Percentiles rank a stretch among this genome's conserved stretches.
phyloP scores from a whole-genome alignment of 371 early-diverging fungal genomes.

The Smittium mucronatum region DNA sequence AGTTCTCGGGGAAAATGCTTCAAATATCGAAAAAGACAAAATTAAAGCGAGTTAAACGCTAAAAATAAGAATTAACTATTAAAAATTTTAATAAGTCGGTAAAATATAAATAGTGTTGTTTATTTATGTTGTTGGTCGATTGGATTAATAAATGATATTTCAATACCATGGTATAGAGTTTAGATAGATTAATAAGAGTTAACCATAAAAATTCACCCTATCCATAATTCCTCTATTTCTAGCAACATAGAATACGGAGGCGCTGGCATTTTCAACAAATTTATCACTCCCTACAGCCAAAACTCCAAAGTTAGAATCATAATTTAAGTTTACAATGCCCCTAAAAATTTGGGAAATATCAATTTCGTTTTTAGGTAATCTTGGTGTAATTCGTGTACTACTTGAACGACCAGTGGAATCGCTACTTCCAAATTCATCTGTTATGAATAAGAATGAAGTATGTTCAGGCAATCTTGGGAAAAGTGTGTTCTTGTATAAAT shows the following conservation, averaged over 20 bases:
- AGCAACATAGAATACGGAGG: background rate
- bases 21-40: too few species aligned
- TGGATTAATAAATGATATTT: too few species aligned
- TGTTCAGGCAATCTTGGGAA: background rate
- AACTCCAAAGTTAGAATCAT: background rate
- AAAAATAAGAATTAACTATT: too few species aligned
- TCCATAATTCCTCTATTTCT: background rate
- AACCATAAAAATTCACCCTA: background rate
- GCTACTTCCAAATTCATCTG: background rate
- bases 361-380: background rate
- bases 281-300: background rate
- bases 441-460: background rate
- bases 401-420: background rate
- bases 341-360: background rate
- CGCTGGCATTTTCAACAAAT: background rate
- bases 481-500: background rate
- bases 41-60: too few species aligned
- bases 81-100: too few species aligned
- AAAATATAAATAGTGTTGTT: too few species aligned
- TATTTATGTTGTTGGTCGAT: too few species aligned
- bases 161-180: too few species aligned
- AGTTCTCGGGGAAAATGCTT: too few species aligned
- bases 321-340: background rate
- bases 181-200: too few species aligned
- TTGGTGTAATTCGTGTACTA: background rate